Evolutionary conservation across 2,329 filamentous ascomycete species (phyloP), one percentile per base, ranked within the genome.

Genomic region (Zasmidium citrigriseum): DNA sequence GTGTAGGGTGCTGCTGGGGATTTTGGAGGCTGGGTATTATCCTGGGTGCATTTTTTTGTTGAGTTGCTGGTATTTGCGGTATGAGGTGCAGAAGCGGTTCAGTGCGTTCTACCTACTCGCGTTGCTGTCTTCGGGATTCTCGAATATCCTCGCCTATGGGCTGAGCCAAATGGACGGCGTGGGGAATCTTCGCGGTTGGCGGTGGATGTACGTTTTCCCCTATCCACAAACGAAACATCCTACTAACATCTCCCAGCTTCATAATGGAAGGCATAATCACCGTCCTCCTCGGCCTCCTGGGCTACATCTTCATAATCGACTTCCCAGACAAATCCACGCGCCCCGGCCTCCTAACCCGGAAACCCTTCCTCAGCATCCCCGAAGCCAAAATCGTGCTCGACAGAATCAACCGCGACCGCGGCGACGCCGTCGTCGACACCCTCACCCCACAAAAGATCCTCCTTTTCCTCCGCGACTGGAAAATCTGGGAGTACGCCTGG

Each of bases 231-330:
- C n/a, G n/a, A n/a, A n/a, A n/a, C n/a, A n/a, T n/a, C n/a, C n/a
- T n/a, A n/a, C n/a, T n/a, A n/a, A 29, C 27, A 7, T 7, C 14
- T 29, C 27, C 27, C 14, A 72, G 53, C 2, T 80, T 81, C 58
- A 72, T 80, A 41, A 76, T 80, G 63, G 78, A 80, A 57, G 77
- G 76, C 2, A 59, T 76, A 2, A 73, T 77, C 3, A 73, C 75
- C 0, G 60, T 74, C 0, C 68, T 73, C 2, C 69, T 76, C 14
- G 72, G 72, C 0, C 51, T 75, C 2, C 66, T 70, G 0, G 73
- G 74, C 0, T 75, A 70, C 55, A 65, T 73, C 52, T 66, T 76
- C 29, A 60, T 68, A 16, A 51, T 67, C 18, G 63, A 63, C 20
- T 68, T 68, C 51, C 66, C 66, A 10, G 65, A 66, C 46, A 59